Evolutionary conservation across 1,139 yeast species (phyloP).

Genomic region (Hemisphaericaspora subhashii): DNA sequence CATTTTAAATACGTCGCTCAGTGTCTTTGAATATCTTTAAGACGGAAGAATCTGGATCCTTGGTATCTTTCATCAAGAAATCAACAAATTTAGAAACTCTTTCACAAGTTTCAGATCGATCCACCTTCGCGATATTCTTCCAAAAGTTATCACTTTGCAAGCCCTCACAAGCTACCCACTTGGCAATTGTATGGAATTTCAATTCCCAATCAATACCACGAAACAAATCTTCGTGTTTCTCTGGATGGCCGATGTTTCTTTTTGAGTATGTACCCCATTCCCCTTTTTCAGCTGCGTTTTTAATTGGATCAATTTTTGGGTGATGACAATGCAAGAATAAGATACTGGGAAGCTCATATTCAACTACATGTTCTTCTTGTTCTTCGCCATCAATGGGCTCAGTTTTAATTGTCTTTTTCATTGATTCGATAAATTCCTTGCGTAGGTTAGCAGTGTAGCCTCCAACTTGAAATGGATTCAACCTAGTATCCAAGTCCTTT

Average conservation of each 20-base stretch:
- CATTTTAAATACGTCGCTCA: neutral
- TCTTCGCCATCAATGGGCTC: conserved; percentile 13
- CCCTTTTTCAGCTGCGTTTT: conserved; percentile 19
- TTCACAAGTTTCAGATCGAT: conserved; percentile 26
- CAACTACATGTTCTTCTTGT: conserved; percentile 11
- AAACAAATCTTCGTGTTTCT: conserved; percentile 17
- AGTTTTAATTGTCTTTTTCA: conserved; percentile 13
- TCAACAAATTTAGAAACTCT: conserved; percentile 27
- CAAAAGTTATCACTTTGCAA: conserved; percentile 25
- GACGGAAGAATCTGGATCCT: conserved; percentile 12
- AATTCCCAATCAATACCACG: conserved; percentile 21
- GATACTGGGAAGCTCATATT: conserved; percentile 24
- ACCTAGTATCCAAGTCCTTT: conserved; percentile 26
- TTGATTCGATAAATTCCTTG: conserved; percentile 21
- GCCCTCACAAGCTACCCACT: conserved; percentile 38
- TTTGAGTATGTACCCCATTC: conserved; percentile 18
- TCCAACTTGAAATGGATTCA: conserved; percentile 33
- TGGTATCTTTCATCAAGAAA: conserved; percentile 24
- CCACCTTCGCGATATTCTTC: conserved; percentile 21
- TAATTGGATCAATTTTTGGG: conserved; percentile 40
- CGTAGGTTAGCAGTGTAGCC: conserved; percentile 23
- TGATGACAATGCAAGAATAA: conserved; percentile 44
- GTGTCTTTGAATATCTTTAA: conserved; percentile 3
- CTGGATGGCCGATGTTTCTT: conserved; percentile 25
- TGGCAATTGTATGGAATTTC: conserved; percentile 33